These are phyloP conservation scores for Euphorbia tirucalli DNA, from an alignment of 345 rosid genomes.

Conservation along the genomic window DNA sequence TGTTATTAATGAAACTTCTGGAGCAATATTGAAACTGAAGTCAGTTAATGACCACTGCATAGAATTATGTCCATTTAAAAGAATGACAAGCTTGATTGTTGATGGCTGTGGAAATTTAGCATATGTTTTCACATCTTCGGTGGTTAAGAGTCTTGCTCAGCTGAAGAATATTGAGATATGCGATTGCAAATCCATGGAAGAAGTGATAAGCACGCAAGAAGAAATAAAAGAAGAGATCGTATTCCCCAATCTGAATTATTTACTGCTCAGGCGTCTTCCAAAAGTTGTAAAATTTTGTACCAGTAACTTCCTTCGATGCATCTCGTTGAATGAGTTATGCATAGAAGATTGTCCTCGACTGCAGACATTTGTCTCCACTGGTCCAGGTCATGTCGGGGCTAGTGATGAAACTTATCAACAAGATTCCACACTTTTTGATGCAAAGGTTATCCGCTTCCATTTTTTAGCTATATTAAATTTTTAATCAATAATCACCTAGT, in stretches of 20 bases:
- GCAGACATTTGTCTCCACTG: background rate
- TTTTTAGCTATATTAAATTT: no score
- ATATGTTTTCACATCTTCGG: conserved; percentile 2
- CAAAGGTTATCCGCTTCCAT: background rate
- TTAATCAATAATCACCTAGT: no score
- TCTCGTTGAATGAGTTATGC: background rate
- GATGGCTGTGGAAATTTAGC: conserved; percentile 4
- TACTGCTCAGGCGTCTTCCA: conserved; percentile 9
- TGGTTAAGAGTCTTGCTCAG: background rate
- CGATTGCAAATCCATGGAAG: background rate
- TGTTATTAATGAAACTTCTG: conserved; percentile 5
- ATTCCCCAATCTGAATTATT: conserved; percentile 1
- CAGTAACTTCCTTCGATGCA: background rate
- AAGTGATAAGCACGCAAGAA: background rate
- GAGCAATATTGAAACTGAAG: background rate
- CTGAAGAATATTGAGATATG: conserved; percentile 1
- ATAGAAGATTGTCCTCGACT: background rate
- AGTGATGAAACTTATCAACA: background rate
- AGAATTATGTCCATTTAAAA: background rate
- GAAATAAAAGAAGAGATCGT: background rate
- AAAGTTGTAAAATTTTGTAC: background rate
- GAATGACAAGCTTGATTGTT: background rate
- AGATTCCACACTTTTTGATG: background rate
- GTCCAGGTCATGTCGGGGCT: background rate
- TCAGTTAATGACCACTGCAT: background rate